Evolutionary conservation across 176 grass and related monocot genomes (phyloP).

Genomic region (Dendrocalamus sinicus): DNA sequence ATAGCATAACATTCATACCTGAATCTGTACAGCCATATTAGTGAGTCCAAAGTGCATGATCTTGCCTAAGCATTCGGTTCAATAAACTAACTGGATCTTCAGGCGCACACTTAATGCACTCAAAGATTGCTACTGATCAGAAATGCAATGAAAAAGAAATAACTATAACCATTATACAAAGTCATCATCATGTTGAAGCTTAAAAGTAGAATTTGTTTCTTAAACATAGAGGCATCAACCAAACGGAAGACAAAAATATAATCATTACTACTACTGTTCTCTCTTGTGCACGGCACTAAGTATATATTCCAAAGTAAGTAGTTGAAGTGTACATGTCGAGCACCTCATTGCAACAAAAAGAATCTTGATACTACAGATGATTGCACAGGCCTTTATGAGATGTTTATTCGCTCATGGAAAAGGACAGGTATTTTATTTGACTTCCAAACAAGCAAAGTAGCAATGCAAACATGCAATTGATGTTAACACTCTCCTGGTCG

Average conservation of each 20-base stretch:
- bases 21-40: background rate
- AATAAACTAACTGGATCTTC: background rate
- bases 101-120: background rate
- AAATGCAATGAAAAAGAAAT: background rate
- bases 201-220: background rate
- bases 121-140: background rate
- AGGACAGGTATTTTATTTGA: background rate
- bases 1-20: slow-evolving; percentile 7
- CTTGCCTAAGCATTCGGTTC: background rate
- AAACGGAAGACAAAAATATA: background rate
- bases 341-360: background rate
- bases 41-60: background rate
- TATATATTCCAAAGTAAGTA: background rate
- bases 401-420: background rate
- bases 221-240: background rate
- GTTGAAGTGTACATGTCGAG: background rate
- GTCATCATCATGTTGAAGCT: background rate
- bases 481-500: background rate
- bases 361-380: background rate
- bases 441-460: background rate
- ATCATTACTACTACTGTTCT: background rate
- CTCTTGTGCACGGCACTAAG: background rate
- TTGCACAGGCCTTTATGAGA: background rate
- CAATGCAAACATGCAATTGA: background rate
- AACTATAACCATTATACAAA: background rate